phyloP scores from a whole-genome alignment of 2,329 filamentous ascomycete genomes.

The Monosporascus sp. region DNA sequence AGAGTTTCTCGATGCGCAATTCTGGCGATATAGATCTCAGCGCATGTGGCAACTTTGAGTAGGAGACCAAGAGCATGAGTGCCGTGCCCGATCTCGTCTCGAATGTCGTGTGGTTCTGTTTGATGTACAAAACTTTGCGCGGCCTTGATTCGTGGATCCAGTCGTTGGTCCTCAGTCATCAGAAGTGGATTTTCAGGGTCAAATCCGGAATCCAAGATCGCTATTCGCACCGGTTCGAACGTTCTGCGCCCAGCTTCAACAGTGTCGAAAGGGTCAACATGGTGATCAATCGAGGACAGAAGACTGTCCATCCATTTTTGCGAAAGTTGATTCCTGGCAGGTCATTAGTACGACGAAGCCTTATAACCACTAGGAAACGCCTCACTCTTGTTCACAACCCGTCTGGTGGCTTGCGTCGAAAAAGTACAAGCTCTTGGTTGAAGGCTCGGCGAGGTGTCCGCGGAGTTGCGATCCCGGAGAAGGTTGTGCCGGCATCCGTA shows the following conservation, averaged over 20 bases:
- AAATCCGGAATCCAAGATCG: constrained; percentile 19
- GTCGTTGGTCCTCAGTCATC: constrained; percentile 8
- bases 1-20: constrained; percentile 12
- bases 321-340: no score
- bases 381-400: constrained; percentile 6
- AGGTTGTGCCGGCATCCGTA: no score
- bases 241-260: no score
- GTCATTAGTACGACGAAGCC: neutral
- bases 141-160: constrained; percentile 15
- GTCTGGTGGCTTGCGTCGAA: constrained; percentile 9
- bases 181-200: constrained; percentile 17
- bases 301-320: no score
- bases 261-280: neutral
- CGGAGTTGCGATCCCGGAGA: no score
- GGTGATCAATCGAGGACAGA: neutral
- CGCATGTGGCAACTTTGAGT: constrained; percentile 20
- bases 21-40: constrained; percentile 25
- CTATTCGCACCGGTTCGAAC: constrained; percentile 16
- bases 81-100: constrained; percentile 24
- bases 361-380: neutral
- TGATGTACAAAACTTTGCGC: constrained; percentile 16
- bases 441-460: neutral
- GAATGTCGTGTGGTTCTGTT: constrained; percentile 9
- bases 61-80: constrained; percentile 24
- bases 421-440: constrained; percentile 6